Conservation (phyloP, 2,329 filamentous ascomycete species). For the Trichoderma guizhouense region DNA sequence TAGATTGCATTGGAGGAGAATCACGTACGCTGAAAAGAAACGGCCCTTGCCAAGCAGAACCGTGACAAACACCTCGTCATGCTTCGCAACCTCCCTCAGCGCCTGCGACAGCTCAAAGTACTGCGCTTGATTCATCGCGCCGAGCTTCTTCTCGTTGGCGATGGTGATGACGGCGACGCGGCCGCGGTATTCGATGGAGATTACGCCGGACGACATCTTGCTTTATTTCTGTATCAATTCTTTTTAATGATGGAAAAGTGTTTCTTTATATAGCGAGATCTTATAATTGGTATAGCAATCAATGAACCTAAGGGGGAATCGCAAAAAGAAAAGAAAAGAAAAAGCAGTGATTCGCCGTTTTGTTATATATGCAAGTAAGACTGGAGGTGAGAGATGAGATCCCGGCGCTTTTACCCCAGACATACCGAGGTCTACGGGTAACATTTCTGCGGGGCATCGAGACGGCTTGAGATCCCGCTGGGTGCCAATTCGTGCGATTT, state of each 20-base stretch:
- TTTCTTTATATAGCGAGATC: neutral
- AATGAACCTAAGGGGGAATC: neutral
- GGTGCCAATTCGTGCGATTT: neutral
- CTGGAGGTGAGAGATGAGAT: neutral
- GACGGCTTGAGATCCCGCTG: neutral
- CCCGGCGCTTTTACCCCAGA: neutral
- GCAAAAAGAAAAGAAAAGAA: neutral
- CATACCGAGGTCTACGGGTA: conserved; percentile 11
- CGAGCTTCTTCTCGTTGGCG: conserved; percentile 81
- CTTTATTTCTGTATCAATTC: neutral
- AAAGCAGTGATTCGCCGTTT: neutral
- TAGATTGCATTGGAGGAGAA: neutral
- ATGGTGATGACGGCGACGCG: conserved; percentile 73
- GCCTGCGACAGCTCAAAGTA: conserved; percentile 76
- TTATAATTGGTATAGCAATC: neutral
- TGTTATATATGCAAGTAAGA: neutral
- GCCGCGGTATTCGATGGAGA: conserved; percentile 40
- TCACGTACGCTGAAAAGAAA: conserved; percentile 78
- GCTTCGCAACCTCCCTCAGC: conserved; percentile 72
- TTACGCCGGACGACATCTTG: conserved; percentile 22
- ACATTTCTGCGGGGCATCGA: conserved; percentile 1
- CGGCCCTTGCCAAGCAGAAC: conserved; percentile 79
- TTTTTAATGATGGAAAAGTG: neutral
- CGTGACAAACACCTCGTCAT: conserved; percentile 80
- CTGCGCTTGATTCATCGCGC: conserved; percentile 66